phyloP scores from a whole-genome alignment of 805 yeast genomes.

The Pichia cephalocereana region DNA sequence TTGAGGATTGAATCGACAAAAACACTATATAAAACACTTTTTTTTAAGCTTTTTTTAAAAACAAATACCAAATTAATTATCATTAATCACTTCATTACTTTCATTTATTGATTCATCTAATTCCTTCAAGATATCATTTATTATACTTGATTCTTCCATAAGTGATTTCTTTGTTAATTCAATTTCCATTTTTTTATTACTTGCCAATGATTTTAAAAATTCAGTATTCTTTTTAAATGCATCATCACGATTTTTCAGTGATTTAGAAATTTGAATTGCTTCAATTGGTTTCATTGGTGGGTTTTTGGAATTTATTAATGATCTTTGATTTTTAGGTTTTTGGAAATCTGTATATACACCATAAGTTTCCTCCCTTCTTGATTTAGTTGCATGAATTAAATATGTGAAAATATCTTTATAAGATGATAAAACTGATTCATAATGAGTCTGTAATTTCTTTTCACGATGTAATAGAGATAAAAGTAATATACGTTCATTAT shows the following conservation, averaged over 20 bases:
- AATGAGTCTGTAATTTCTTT: background rate
- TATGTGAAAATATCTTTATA: background rate
- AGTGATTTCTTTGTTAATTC: background rate
- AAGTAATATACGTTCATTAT: background rate
- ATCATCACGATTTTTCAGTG: background rate
- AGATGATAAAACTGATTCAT: background rate
- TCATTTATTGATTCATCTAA: background rate
- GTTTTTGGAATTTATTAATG: too few species aligned
- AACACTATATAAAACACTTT: too few species aligned
- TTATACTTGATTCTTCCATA: background rate
- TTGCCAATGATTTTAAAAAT: background rate
- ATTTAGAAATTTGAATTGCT: background rate
- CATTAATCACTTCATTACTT: too few species aligned
- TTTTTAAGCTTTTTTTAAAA: too few species aligned
- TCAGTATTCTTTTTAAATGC: constrained; percentile 3
- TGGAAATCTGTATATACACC: background rate
- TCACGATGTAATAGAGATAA: background rate
- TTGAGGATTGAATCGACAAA: too few species aligned
- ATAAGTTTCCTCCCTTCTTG: background rate
- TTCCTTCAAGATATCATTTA: too few species aligned
- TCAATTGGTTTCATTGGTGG: background rate
- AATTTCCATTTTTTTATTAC: background rate
- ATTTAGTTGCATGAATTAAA: background rate
- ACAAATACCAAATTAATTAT: too few species aligned
- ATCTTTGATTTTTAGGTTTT: too few species aligned